A percentile compares a stretch with the other conserved stretches of the same genome.
These are phyloP conservation scores for Mycosphaerella arachidis DNA, from an alignment of 2,329 filamentous ascomycete genomes.

Conservation along the genomic window DNA sequence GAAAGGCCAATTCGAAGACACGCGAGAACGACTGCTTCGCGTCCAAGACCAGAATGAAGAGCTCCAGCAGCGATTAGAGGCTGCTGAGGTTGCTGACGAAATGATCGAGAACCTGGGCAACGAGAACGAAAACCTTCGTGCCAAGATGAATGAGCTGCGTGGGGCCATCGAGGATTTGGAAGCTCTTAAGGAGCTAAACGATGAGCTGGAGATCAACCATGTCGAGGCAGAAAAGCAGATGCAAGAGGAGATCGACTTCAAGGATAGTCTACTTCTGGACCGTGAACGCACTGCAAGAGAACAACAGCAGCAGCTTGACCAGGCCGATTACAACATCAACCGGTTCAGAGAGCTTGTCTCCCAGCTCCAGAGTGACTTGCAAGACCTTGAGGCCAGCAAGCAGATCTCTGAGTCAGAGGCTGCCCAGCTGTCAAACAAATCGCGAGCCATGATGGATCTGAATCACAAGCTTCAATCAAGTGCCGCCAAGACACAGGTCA, in stretches of 20 bases:
- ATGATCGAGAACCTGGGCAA: slow-evolving; percentile 91
- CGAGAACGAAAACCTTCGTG: slow-evolving; percentile 76
- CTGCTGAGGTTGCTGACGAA: slow-evolving; percentile 80
- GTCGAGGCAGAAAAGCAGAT: slow-evolving; percentile 90
- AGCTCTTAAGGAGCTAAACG: slow-evolving; percentile 83
- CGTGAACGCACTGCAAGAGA: slow-evolving; percentile 67
- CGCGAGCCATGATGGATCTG: slow-evolving; percentile 91
- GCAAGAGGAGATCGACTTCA: slow-evolving; percentile 87
- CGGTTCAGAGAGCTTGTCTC: slow-evolving; percentile 86
- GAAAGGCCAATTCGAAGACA: slow-evolving; percentile 60
- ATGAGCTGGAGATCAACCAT: slow-evolving; percentile 91
- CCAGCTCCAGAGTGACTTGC: slow-evolving; percentile 77
- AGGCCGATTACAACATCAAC: slow-evolving; percentile 84
- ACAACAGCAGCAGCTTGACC: slow-evolving; percentile 75
- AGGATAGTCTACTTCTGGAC: slow-evolving; percentile 78
- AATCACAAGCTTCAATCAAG: slow-evolving; percentile 91
- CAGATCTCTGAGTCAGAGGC: slow-evolving; percentile 90
- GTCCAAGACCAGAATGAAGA: slow-evolving; percentile 76
- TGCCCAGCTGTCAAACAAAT: slow-evolving; percentile 81
- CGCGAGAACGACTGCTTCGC: slow-evolving; percentile 68
- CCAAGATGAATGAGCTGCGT: slow-evolving; percentile 78
- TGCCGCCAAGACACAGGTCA: slow-evolving; percentile 85
- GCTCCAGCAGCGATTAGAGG: slow-evolving; percentile 84
- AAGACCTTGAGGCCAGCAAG: slow-evolving; percentile 87
- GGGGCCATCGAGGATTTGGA: slow-evolving; percentile 82